phyloP scores from a whole-genome alignment of 1,139 yeast genomes.

The Meyerozyma guilliermondii region DNA sequence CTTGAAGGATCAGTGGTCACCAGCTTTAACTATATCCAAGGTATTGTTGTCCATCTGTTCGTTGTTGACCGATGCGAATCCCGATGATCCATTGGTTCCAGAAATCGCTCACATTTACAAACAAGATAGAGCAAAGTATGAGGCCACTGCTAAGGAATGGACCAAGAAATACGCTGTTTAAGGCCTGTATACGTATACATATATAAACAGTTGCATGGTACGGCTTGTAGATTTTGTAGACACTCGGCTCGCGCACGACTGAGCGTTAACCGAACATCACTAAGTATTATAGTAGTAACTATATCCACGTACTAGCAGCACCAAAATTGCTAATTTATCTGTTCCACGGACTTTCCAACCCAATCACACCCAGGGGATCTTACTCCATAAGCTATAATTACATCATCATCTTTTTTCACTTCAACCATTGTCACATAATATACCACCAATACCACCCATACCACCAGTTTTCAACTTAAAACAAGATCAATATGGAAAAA shows the following conservation, averaged over 20 bases:
- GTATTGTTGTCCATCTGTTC: slow-evolving; percentile 87
- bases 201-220: slow-evolving; percentile 1
- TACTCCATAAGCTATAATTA: not conserved
- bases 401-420: not conserved
- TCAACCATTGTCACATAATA: not conserved
- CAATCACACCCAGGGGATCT: not conserved
- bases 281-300: too few species aligned
- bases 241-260: not conserved
- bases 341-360: not conserved
- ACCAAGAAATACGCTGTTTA: slow-evolving; percentile 96
- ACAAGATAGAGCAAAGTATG: slow-evolving; percentile 90
- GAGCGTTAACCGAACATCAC: not conserved
- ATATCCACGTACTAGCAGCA: not conserved
- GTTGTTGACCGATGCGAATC: slow-evolving; percentile 92
- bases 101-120: slow-evolving; percentile 97
- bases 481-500: slow-evolving; percentile 27
- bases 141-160: slow-evolving; percentile 98
- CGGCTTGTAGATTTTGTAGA: not conserved
- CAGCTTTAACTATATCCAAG: slow-evolving; percentile 85
- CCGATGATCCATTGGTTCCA: slow-evolving; percentile 98
- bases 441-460: too few species aligned
- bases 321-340: not conserved
- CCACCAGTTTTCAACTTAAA: not conserved
- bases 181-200: slow-evolving; percentile 2
- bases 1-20: slow-evolving; percentile 87